A percentile compares a stretch with the other conserved stretches of the same genome.
Conservation (phyloP, 352 stramenopile genomes). For the Globisporangium uncinulatum region DNA sequence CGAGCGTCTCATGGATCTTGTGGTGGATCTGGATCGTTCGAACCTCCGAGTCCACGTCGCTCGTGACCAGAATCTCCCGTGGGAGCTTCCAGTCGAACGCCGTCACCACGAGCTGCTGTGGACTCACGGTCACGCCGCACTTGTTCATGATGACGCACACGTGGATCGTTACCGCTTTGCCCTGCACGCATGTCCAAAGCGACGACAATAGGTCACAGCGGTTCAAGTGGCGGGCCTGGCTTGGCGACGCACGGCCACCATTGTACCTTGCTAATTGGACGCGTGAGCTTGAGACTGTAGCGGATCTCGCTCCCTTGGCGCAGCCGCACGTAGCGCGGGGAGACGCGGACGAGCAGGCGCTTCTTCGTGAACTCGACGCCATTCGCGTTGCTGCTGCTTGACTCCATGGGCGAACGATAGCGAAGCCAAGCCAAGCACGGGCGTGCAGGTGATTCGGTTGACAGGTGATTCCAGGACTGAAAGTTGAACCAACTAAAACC, state of each 20-base stretch:
- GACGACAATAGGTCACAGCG: too few relatives aligned
- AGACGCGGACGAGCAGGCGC: slow-evolving; percentile 43
- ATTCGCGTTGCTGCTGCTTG: background rate
- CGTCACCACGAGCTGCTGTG: slow-evolving; percentile 44
- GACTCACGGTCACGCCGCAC: slow-evolving; percentile 39
- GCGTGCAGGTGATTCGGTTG: background rate
- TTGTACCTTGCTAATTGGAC: slow-evolving; percentile 41
- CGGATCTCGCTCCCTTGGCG: slow-evolving; percentile 57
- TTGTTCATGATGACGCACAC: slow-evolving; percentile 64
- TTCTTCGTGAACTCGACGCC: slow-evolving; percentile 22
- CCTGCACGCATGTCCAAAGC: slow-evolving; percentile 8
- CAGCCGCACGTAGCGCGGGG: slow-evolving; percentile 52
- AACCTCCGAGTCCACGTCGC: slow-evolving; percentile 41
- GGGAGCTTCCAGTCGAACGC: slow-evolving; percentile 45
- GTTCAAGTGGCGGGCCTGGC: too few relatives aligned
- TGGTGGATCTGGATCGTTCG: slow-evolving; percentile 70
- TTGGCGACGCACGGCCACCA: background rate
- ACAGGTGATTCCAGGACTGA: too few relatives aligned
- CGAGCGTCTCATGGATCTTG: slow-evolving; percentile 53
- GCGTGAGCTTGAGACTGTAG: slow-evolving; percentile 49
- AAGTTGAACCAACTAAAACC: too few relatives aligned
- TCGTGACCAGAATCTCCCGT: slow-evolving; percentile 36
- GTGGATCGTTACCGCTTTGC: slow-evolving; percentile 54
- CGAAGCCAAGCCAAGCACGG: background rate
- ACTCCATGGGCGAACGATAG: background rate